These are phyloP conservation scores for Sporothrix brunneoviolacea DNA, from an alignment of 2,329 filamentous ascomycete genomes.

Conservation along the genomic window DNA sequence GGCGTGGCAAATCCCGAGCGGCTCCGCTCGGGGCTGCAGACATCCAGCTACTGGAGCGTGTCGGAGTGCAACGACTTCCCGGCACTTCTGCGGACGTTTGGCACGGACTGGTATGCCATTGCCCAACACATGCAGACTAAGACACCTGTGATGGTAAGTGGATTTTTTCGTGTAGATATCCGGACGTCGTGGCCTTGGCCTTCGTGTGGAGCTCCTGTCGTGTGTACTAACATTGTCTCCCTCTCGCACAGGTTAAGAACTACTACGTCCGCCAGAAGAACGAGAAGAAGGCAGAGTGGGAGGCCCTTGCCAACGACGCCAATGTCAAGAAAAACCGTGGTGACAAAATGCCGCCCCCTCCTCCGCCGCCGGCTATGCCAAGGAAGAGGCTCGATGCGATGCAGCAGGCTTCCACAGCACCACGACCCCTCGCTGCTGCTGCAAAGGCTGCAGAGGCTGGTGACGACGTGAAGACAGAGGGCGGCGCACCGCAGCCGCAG, in stretches of 20 bases:
- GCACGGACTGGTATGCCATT: constrained; percentile 71
- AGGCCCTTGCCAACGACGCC: constrained; percentile 52
- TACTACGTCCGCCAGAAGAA: constrained; percentile 59
- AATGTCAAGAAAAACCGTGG: constrained; percentile 49
- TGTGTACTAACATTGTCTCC: background rate
- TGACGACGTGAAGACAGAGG: constrained; percentile 37
- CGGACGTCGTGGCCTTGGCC: too few relatives aligned
- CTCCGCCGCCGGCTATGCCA: constrained; percentile 38
- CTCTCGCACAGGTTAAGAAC: constrained; percentile 55
- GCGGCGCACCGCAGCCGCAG: constrained; percentile 12
- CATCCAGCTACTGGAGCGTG: constrained; percentile 83
- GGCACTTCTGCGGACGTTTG: constrained; percentile 64
- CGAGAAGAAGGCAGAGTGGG: constrained; percentile 49
- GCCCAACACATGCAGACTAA: constrained; percentile 76
- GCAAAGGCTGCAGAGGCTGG: constrained; percentile 14
- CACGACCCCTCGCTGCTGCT: constrained; percentile 13
- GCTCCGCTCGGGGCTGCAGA: constrained; percentile 45
- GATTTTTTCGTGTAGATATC: background rate
- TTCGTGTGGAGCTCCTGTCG: background rate
- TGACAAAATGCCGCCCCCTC: constrained; percentile 54
- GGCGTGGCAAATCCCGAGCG: constrained; percentile 35
- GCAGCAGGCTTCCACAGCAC: background rate
- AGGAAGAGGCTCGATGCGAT: constrained; percentile 11
- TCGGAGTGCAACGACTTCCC: constrained; percentile 74
- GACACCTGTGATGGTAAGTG: constrained; percentile 73